Evolutionary conservation across 192 early-diverging fungal species (phyloP).

Genomic region (Chytriomyces sp.): DNA sequence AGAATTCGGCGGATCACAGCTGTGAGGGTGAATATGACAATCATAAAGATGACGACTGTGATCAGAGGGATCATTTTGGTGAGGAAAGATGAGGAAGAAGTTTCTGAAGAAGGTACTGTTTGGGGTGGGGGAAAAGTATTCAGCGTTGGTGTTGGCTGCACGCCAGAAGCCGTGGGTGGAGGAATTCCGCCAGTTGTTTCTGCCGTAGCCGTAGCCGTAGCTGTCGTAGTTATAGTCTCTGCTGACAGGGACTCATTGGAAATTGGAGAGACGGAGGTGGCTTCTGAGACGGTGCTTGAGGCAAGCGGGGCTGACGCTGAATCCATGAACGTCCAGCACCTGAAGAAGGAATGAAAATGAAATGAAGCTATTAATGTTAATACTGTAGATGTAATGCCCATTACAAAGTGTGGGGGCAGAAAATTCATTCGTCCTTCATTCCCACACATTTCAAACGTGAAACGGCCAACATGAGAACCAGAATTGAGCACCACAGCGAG

Average conservation of each 20-base stretch:
- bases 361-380: too few species aligned
- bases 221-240: background rate
- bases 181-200: background rate
- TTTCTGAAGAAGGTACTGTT: background rate
- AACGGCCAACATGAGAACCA: too few species aligned
- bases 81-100: background rate
- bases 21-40: background rate
- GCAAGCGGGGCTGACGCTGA: too few species aligned
- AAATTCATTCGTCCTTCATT: too few species aligned
- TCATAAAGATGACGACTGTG: background rate
- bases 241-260: background rate
- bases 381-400: too few species aligned
- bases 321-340: too few species aligned
- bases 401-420: too few species aligned
- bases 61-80: background rate
- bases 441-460: too few species aligned
- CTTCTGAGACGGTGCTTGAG: too few species aligned
- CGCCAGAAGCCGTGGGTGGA: background rate
- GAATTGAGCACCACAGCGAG: too few species aligned
- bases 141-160: background rate
- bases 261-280: too few species aligned
- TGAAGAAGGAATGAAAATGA: too few species aligned
- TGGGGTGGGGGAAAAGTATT: background rate
- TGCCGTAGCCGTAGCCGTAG: background rate
- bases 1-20: background rate